Evolutionary conservation across 768 basidiomycete species (phyloP).

Genomic region (Lanmaoa pseudosensibilis): DNA sequence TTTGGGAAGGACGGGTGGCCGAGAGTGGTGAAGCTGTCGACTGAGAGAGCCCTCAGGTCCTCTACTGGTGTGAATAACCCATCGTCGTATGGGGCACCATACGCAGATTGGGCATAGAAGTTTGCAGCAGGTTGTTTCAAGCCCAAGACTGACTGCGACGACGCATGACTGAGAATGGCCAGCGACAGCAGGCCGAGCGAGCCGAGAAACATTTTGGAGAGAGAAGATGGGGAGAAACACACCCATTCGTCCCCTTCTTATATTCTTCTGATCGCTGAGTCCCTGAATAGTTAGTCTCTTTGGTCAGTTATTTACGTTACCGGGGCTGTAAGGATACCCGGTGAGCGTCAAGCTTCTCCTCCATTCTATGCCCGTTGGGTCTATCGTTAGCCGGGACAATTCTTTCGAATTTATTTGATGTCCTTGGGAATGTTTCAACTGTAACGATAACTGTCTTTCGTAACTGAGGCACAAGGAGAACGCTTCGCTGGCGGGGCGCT

Average conservation of each 20-base stretch:
- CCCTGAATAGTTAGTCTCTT: background rate
- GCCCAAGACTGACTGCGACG: slow-evolving; percentile 22
- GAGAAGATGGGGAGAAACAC: background rate
- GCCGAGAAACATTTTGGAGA: background rate
- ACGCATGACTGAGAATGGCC: slow-evolving; percentile 12
- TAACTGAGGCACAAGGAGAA: background rate
- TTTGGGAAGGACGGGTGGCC: slow-evolving; percentile 43
- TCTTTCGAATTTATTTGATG: background rate
- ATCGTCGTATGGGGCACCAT: slow-evolving; percentile 14
- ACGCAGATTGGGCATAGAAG: background rate
- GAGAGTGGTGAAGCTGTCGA: slow-evolving; percentile 36
- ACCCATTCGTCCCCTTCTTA: background rate
- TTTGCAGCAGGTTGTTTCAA: slow-evolving; percentile 4
- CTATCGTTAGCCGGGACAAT: background rate
- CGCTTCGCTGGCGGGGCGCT: background rate
- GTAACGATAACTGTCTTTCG: background rate
- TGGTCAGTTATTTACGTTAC: background rate
- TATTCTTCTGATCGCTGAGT: background rate
- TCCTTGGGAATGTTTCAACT: background rate
- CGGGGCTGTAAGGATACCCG: too few species aligned
- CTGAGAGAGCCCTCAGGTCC: slow-evolving; percentile 26
- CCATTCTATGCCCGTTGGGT: background rate
- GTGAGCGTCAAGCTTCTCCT: too few species aligned
- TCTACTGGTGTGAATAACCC: slow-evolving; percentile 34
- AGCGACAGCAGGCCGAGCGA: slow-evolving; percentile 19